Evolutionary conservation across 2,329 filamentous ascomycete species (phyloP).

Genomic region (Trichophyton benhamiae): DNA sequence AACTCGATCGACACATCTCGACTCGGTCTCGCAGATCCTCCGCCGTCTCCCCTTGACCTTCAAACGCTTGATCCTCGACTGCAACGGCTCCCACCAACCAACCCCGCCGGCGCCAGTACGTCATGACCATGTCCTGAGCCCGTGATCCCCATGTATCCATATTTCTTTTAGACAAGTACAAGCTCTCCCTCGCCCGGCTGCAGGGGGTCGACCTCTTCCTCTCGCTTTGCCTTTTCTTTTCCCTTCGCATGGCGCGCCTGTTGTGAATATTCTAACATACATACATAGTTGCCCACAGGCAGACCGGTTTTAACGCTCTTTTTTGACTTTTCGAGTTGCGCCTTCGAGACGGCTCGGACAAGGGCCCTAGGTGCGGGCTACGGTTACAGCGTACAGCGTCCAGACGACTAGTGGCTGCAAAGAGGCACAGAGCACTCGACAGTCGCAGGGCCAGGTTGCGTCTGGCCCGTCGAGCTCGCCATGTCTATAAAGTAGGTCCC

Average conservation of each 20-base stretch:
- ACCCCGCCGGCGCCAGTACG: background rate
- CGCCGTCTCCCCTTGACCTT: no score
- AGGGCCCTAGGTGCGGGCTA: background rate
- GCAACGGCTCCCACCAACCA: background rate
- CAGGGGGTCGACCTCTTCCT: background rate
- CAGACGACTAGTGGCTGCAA: background rate
- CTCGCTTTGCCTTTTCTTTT: background rate
- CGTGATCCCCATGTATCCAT: background rate
- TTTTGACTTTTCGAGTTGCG: background rate
- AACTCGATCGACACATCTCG: no score
- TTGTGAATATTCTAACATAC: background rate
- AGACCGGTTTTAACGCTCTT: background rate
- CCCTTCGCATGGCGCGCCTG: background rate
- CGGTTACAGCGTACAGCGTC: background rate
- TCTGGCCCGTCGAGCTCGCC: background rate
- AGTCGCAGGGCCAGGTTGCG: background rate
- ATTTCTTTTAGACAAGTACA: background rate
- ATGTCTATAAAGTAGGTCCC: conserved; percentile 2
- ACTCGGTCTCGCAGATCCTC: no score
- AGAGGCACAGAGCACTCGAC: background rate
- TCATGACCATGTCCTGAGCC: background rate
- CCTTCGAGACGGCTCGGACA: no score
- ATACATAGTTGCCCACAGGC: no score
- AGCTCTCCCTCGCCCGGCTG: background rate
- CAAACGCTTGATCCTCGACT: no score